These are phyloP conservation scores for Infundibulicybe gibba DNA, from an alignment of 768 basidiomycete species.

Conservation along the genomic window DNA sequence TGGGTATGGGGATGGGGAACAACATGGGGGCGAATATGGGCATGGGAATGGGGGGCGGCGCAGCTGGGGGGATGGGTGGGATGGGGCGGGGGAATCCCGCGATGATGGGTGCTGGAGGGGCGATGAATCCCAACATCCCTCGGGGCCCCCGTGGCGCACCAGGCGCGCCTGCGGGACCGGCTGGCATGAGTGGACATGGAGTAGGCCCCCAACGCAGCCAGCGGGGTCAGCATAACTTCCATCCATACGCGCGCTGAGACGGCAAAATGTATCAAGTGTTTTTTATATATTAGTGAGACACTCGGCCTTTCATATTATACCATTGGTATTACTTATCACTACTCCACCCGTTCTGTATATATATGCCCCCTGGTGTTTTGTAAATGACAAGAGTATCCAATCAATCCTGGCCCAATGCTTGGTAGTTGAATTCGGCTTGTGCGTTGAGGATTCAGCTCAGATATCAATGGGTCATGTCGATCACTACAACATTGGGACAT, in stretches of 20 bases:
- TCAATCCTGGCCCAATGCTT: no score
- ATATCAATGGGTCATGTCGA: no score
- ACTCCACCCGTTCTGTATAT: no score
- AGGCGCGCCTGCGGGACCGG: slow-evolving; percentile 24
- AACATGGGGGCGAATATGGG: slow-evolving; percentile 31
- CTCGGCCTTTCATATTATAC: no score
- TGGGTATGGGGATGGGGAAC: slow-evolving; percentile 39
- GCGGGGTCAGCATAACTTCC: slow-evolving; percentile 78
- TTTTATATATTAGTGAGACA: no score
- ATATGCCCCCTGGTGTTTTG: no score
- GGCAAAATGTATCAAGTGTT: no score
- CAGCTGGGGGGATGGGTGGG: slow-evolving; percentile 33
- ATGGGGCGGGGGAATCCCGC: slow-evolving; percentile 39
- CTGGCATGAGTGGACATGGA: slow-evolving; percentile 47
- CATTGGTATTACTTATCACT: no score
- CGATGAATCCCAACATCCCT: slow-evolving; percentile 15
- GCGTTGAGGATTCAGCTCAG: no score
- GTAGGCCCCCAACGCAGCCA: slow-evolving; percentile 75
- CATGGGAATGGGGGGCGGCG: slow-evolving; percentile 36
- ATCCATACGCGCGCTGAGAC: slow-evolving; percentile 71
- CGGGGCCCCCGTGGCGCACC: slow-evolving; percentile 13
- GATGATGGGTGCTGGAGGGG: slow-evolving; percentile 33
- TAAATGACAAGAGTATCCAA: no score
- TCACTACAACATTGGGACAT: no score
- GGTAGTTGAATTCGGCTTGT: no score